Conservation (phyloP, 2,329 filamentous ascomycete species). For the Helotiales sp. region DNA sequence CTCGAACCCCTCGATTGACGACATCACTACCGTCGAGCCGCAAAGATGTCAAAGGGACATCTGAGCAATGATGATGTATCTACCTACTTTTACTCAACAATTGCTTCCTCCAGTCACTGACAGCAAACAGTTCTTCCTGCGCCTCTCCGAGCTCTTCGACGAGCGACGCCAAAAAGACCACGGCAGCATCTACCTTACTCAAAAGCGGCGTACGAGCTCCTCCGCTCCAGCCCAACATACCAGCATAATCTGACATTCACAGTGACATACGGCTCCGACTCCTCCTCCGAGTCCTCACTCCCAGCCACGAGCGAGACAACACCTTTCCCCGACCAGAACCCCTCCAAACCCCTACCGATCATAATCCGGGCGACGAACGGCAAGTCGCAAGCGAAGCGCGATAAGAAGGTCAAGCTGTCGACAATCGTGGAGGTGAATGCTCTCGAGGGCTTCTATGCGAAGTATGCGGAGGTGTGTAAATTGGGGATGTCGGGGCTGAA, state of each 20-base stretch:
- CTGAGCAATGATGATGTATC: constrained; percentile 66
- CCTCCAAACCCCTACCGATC: constrained; percentile 67
- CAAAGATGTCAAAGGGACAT: constrained; percentile 54
- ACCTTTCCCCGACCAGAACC: constrained; percentile 64
- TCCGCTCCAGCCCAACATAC: neutral
- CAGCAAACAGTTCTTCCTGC: constrained; percentile 69
- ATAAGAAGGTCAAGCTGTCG: constrained; percentile 73
- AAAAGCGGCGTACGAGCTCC: constrained; percentile 69
- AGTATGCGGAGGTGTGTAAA: constrained; percentile 92
- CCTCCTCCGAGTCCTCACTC: constrained; percentile 39
- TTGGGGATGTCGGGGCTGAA: constrained; percentile 86
- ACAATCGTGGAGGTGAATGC: constrained; percentile 80
- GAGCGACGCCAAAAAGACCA: constrained; percentile 70
- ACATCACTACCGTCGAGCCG: constrained; percentile 3
- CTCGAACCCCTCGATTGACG: neutral
- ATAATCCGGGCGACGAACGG: constrained; percentile 86
- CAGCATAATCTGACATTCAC: neutral
- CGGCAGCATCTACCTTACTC: constrained; percentile 74
- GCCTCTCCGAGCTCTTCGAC: constrained; percentile 70
- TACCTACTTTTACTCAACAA: neutral
- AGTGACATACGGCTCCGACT: constrained; percentile 39
- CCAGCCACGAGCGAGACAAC: constrained; percentile 54
- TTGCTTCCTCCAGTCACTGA: constrained; percentile 24
- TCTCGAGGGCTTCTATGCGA: constrained; percentile 78
- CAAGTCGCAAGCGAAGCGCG: constrained; percentile 56